Base-by-base conservation (phyloP, 805 yeast species). In the Wickerhamia fluorescens region DNA sequence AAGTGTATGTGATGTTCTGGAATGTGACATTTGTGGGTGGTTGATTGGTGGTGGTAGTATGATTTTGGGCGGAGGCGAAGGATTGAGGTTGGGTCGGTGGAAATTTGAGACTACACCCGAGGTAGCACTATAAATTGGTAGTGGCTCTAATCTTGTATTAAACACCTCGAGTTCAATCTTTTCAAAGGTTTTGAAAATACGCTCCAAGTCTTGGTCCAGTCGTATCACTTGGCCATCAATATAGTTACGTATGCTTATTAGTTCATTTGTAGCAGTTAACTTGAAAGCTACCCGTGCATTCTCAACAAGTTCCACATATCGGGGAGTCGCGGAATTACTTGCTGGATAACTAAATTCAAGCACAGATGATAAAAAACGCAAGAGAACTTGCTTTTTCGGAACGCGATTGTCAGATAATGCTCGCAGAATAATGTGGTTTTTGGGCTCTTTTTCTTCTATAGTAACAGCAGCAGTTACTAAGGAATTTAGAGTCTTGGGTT, bases 201-300 rank as follows among this genome's bases (percentile, higher is more conserved):
- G 44, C 41, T 63, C 68, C 24, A 63, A 31, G 20, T 62, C 68
- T 16, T 42, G 34, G 34, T 63, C 70, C 3, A 55, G 42, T 23
- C 42, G 47, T 19, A 63, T 38, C 8, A 53, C 34, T 1, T 31
- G 31, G 7, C 61, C 58, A 13, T 44, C 44, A 14, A 33, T 38
- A 25, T 38, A 20, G 28, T 57, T 48, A 23, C 51, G 41, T 24
- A 62, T 35, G 7, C 57, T 57, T 24, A 59, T 38, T 11, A 37
- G 41, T 13, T 37, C 34, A 19, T 34, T 35, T 16, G 20, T 16
- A 7, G 30, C 24, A 10, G 29, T 16, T 11, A 39, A 32, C 28
- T 71, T 68, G 51, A 88, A 88, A 14, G 88, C 82, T 28, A 68
- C 61, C 31, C 73, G 74, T 10, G 85, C 86, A 48, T 86, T 87